Conservation (phyloP, 1,139 yeast genomes). For the Yamadazyma buinensis region DNA sequence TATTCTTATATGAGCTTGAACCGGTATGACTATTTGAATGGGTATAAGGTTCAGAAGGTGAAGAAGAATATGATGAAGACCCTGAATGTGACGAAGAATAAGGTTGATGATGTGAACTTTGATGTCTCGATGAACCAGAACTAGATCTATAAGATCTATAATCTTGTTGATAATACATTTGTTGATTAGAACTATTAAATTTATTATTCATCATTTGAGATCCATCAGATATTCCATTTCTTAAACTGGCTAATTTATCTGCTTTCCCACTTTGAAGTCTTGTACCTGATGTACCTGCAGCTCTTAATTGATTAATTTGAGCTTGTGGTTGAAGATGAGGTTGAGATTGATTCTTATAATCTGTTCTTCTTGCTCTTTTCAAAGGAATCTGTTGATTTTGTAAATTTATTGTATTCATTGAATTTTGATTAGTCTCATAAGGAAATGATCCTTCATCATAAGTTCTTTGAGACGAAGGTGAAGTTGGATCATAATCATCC, state of each 20-base stretch:
- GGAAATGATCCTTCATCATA: slow-evolving; percentile 12
- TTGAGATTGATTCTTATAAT: slow-evolving; percentile 26
- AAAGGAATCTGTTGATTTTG: slow-evolving; percentile 29
- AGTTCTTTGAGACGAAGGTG: slow-evolving; percentile 15
- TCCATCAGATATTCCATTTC: slow-evolving; percentile 21
- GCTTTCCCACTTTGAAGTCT: slow-evolving; percentile 27
- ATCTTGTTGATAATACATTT: slow-evolving; percentile 1
- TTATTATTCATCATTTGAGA: not conserved
- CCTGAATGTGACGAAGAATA: not conserved
- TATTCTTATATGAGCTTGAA: not conserved
- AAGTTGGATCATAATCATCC: slow-evolving; percentile 15
- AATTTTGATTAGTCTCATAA: slow-evolving; percentile 10
- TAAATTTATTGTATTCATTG: slow-evolving; percentile 7
- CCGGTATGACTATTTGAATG: not conserved
- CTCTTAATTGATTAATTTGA: not conserved
- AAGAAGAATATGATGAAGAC: not conserved
- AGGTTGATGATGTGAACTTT: not conserved
- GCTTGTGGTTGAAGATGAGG: slow-evolving; percentile 8
- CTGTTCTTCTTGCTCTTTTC: slow-evolving; percentile 39
- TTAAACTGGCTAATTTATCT: slow-evolving; percentile 30
- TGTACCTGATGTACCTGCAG: slow-evolving; percentile 21
- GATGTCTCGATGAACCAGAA: not conserved
- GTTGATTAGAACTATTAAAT: not conserved
- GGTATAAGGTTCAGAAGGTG: not conserved
- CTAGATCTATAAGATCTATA: not conserved